phyloP scores from a whole-genome alignment of 2,329 filamentous ascomycete genomes.

The Trichoderma sp. region DNA sequence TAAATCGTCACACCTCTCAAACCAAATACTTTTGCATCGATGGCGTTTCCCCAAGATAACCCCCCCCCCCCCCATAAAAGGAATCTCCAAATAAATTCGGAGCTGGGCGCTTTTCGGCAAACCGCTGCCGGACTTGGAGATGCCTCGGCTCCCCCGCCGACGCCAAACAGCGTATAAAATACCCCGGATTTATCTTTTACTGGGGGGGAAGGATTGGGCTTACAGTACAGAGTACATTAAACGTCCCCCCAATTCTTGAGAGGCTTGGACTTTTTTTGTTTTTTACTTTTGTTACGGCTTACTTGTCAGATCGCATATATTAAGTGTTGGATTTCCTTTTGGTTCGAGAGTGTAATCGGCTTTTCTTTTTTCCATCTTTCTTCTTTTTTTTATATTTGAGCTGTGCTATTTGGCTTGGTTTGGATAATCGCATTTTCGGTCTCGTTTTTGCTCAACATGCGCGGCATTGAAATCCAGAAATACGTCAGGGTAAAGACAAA shows the following conservation, averaged over 20 bases:
- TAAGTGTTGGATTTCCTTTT: neutral
- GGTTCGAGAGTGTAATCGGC: neutral
- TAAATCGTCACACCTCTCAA: neutral
- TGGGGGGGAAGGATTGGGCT: neutral
- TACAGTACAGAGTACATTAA: neutral
- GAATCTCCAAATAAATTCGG: neutral
- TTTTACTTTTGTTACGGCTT: neutral
- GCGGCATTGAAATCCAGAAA: conserved; percentile 68
- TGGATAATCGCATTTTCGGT: too few species aligned
- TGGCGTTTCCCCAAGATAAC: too few species aligned
- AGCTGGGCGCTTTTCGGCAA: conserved; percentile 1
- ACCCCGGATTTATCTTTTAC: neutral
- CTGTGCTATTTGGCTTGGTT: too few species aligned
- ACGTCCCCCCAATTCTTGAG: neutral
- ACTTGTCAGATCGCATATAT: neutral
- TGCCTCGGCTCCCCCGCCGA: conserved; percentile 28
- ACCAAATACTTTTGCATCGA: too few species aligned
- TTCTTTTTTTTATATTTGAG: neutral
- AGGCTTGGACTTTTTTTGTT: neutral
- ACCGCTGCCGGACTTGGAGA: conserved; percentile 17
- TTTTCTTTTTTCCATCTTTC: neutral
- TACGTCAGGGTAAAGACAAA: conserved; percentile 63
- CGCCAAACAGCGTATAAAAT: neutral
- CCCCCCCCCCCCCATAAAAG: neutral
- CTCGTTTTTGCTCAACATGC: conserved; percentile 52